These are phyloP conservation scores for Phytomonas sp. DNA, from an alignment of 208 protist genomes.

Conservation along the genomic window DNA sequence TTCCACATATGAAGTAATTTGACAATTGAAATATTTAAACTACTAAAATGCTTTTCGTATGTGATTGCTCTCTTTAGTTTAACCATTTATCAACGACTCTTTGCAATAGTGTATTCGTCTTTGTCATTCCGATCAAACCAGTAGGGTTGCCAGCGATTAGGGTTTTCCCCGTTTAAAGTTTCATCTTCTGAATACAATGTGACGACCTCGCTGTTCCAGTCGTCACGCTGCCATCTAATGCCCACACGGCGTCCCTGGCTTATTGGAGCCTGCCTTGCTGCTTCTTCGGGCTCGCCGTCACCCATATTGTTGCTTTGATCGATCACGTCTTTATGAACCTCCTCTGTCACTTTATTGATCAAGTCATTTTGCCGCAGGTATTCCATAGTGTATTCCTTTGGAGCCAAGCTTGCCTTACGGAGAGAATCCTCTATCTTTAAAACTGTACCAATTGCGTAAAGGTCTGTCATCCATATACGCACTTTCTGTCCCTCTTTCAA, in stretches of 20 bases:
- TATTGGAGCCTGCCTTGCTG: background rate
- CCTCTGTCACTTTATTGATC: background rate
- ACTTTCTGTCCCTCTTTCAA: slow-evolving; percentile 58
- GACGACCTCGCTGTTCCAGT: slow-evolving; percentile 74
- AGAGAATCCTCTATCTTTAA: slow-evolving; percentile 16
- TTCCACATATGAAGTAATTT: too few relatives aligned
- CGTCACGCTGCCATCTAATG: slow-evolving; percentile 73
- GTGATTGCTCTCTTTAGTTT: too few relatives aligned
- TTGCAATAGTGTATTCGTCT: slow-evolving; percentile 25
- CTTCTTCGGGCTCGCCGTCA: slow-evolving; percentile 10
- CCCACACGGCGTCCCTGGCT: slow-evolving; percentile 18
- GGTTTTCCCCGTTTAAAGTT: slow-evolving; percentile 50
- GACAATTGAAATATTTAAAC: too few relatives aligned
- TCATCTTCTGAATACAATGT: slow-evolving; percentile 70
- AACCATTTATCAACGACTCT: slow-evolving; percentile 5
- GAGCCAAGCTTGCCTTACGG: background rate
- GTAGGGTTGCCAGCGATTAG: slow-evolving; percentile 75
- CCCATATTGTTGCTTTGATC: background rate
- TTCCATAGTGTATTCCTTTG: background rate
- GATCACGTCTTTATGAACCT: background rate
- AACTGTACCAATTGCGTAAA: slow-evolving; percentile 70
- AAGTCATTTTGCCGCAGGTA: background rate
- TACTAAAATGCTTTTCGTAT: too few relatives aligned
- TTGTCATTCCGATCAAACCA: slow-evolving; percentile 51
- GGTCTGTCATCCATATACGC: slow-evolving; percentile 81